Evolutionary conservation across 371 early-diverging fungal genomes (phyloP), one percentile per base, ranked within the genome.

Genomic region (Lichtheimia hyalospora): DNA sequence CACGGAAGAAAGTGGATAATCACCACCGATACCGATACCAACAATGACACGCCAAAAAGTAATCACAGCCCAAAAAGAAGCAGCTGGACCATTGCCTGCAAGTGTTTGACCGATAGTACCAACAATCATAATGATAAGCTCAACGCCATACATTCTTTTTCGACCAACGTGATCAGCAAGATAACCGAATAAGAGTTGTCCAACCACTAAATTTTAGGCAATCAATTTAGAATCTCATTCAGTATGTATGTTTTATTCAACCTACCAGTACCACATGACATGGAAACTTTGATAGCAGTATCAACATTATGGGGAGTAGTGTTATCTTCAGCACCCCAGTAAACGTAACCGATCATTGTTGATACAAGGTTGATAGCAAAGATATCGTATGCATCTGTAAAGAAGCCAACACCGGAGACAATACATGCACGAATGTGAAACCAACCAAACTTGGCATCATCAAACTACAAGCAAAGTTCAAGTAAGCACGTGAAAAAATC

Each of bases 371-470:
- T 87, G 71, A 93, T 93, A 51, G 90, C 88, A 60, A 94, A 96
- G 48, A 92, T 84, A 83, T 96, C 93, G 69, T 94, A 92, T 20
- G 92, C 86, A 68, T 94, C 93, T 10, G 93, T 93, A 68, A 90
- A 92, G 82, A 92, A 93, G 54, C 96, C 94, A 49, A 89, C 79
- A 61, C 96, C 96, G 14, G 94, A 87, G 21, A 93, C 92, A 51
- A 93, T 69, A 77, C 91, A 89, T 48, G 96, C 89, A 44, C 90
- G 87, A 44, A 95, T 67, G 70, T 95, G 93, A 84, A 91, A 92
- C 92, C 92, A 91, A 60, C 81, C 81, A 65, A 81, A 81, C 48
- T 75, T 66, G 4, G 81, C 81, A 63, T 72, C 76, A 54, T 81
- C 81, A 57, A 81, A 75, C 81, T 81, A 44, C 1, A 46, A 16